A percentile compares a stretch with the other conserved stretches of the same genome.
Conservation (phyloP, 495 filamentous ascomycete genomes). For the Tuber calosporum region DNA sequence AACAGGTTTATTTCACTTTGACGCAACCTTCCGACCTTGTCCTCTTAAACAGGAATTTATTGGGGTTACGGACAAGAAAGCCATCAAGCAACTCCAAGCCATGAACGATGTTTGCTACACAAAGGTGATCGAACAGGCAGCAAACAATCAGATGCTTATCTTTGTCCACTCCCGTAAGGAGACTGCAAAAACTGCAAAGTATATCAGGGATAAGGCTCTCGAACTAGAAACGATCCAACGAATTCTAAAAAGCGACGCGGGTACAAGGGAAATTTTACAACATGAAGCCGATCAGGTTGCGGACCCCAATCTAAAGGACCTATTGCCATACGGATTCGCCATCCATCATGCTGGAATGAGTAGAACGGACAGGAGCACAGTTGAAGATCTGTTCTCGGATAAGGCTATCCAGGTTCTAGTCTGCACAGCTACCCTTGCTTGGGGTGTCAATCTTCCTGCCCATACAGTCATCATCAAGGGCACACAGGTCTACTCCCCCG, state of each 20-base stretch:
- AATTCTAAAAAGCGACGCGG: slow-evolving; percentile 87
- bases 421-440: slow-evolving; percentile 90
- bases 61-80: slow-evolving; percentile 93
- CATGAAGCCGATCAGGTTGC: slow-evolving; percentile 76
- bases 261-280: slow-evolving; percentile 76
- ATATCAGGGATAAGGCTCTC: slow-evolving; percentile 89
- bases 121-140: slow-evolving; percentile 95
- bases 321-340: slow-evolving; percentile 92
- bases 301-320: slow-evolving; percentile 85
- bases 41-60: slow-evolving; percentile 95
- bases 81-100: slow-evolving; percentile 96
- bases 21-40: slow-evolving; percentile 87
- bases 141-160: slow-evolving; percentile 91
- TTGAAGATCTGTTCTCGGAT: slow-evolving; percentile 87
- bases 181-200: slow-evolving; percentile 92
- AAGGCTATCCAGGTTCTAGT: slow-evolving; percentile 91
- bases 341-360: slow-evolving; percentile 98
- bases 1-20: slow-evolving; percentile 67
- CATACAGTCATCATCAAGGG: slow-evolving; percentile 97
- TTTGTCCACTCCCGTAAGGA: slow-evolving; percentile 98
- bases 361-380: slow-evolving; percentile 82
- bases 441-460: slow-evolving; percentile 91
- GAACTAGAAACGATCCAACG: slow-evolving; percentile 95
- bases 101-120: slow-evolving; percentile 99
- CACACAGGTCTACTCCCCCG: slow-evolving; percentile 94